These are phyloP conservation scores for Penstemon newberryi DNA, from an alignment of 257 asterid genomes.

Conservation along the genomic window DNA sequence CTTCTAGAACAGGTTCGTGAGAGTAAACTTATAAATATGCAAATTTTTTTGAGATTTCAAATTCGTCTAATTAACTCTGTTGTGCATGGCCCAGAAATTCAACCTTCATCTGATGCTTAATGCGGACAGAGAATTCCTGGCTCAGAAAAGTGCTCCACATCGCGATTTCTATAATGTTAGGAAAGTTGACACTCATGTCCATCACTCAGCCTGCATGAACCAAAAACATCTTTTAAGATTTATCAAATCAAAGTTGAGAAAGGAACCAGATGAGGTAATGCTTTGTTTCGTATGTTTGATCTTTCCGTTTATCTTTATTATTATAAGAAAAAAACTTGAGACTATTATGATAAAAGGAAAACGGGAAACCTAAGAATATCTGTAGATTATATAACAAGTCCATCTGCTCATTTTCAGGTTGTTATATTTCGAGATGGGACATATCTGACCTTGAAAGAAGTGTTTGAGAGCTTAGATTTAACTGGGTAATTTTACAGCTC, in stretches of 20 bases:
- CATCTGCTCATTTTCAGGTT: conserved; percentile 47
- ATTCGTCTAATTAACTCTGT: conserved; percentile 17
- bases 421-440: conserved; percentile 82
- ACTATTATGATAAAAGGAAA: conserved; percentile 9
- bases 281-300: conserved; percentile 18
- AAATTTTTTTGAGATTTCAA: conserved; percentile 11
- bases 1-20: conserved; percentile 82
- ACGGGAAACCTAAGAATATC: background rate
- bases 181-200: conserved; percentile 97
- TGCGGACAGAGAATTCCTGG: conserved; percentile 96
- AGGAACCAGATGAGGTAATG: conserved; percentile 95
- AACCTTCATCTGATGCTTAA: conserved; percentile 98
- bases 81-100: conserved; percentile 68
- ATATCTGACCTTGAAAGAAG: conserved; percentile 72
- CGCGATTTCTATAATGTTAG: conserved; percentile 97
- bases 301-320: conserved; percentile 14
- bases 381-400: conserved; percentile 10
- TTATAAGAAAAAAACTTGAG: conserved; percentile 10
- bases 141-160: conserved; percentile 99
- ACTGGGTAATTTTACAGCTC: conserved; percentile 62
- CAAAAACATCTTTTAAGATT: conserved; percentile 94
- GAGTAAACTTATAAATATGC: background rate
- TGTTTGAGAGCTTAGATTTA: conserved; percentile 79
- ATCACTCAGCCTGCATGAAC: conserved; percentile 99
- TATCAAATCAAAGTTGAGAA: conserved; percentile 90